Percentiles rank a stretch among this genome's conserved stretches.
Conservation (phyloP, 208 protist genomes). For the Naegleria fowleri region DNA sequence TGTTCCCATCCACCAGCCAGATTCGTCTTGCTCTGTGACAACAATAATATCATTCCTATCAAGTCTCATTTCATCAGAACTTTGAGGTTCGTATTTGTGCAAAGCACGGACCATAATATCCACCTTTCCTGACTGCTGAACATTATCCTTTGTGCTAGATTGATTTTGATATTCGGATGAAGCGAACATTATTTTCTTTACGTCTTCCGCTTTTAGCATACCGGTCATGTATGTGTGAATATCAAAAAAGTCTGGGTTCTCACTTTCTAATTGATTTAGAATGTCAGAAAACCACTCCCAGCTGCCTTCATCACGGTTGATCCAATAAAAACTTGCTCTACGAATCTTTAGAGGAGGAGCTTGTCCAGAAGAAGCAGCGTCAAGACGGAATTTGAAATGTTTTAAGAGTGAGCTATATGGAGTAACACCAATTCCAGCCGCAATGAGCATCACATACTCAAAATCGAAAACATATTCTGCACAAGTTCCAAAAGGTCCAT, state of each 20-base stretch:
- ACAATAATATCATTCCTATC: neutral
- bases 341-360: slow-evolving; percentile 9
- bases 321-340: slow-evolving; percentile 25
- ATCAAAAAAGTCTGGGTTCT: slow-evolving; percentile 20
- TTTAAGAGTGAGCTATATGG: slow-evolving; percentile 62
- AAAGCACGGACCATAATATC: neutral
- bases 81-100: neutral
- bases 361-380: neutral
- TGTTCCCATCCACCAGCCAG: slow-evolving; percentile 22
- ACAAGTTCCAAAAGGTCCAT: slow-evolving; percentile 65
- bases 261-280: neutral
- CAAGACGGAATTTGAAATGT: slow-evolving; percentile 45
- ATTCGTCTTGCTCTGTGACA: neutral
- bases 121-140: neutral
- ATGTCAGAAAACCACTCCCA: slow-evolving; percentile 28
- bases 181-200: neutral
- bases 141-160: neutral
- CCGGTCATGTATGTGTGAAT: slow-evolving; percentile 28
- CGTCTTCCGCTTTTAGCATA: slow-evolving; percentile 5
- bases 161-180: neutral
- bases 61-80: neutral
- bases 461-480: slow-evolving; percentile 59
- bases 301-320: slow-evolving; percentile 25
- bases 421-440: slow-evolving; percentile 66
- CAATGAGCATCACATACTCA: slow-evolving; percentile 49